Evolutionary conservation across 257 asterid species (phyloP), one percentile per base, ranked within the genome.

Genomic region (Euphrasia confusa): DNA sequence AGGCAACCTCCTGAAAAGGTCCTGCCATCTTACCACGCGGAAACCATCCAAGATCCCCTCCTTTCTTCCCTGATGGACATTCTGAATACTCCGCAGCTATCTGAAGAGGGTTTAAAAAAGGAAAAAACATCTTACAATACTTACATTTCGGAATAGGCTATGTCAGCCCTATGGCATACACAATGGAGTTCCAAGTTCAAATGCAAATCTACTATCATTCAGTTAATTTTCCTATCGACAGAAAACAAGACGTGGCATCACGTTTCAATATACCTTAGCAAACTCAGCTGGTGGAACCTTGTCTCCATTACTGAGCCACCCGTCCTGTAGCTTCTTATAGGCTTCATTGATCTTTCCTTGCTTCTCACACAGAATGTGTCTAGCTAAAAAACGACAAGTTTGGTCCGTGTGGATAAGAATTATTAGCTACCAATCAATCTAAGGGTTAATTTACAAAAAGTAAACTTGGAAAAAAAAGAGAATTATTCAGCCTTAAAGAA

Each of bases 21-120:
- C 99, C 97, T 30, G 99, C 99, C 97, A 93, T 89, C 71, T 93
- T 93, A 35, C 99, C 97, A 42, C 99, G 96, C 1, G 97, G 99
- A 69, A 93, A 87, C 97, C 97, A 93, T 71, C 99, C 99, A 17
- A 93, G 73, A 59, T 93, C 99, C 13, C 99, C 97, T 27, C 99
- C 99, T 66, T 93, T 93, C 84, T 93, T 93, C 39, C 95, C 97
- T 0, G 99, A 93, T 10, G 99, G 97, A 64, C 99, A 93, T 78
- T 93, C 99, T 10, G 99, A 93, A 72, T 80, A 92, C 60, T 85
- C 95, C 10, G 95, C 86, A 39, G 99, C 99, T 77, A 90, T 11
- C 96, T 90, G 83, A 58, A 68, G 54, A 49, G 61, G 60, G 24
- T 59, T 67, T 30, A 13, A 69, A 44, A 7, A 17, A 58, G 10